Evolutionary conservation across 176 grass and related monocot genomes (phyloP).

Genomic region (Puya raimondii): DNA sequence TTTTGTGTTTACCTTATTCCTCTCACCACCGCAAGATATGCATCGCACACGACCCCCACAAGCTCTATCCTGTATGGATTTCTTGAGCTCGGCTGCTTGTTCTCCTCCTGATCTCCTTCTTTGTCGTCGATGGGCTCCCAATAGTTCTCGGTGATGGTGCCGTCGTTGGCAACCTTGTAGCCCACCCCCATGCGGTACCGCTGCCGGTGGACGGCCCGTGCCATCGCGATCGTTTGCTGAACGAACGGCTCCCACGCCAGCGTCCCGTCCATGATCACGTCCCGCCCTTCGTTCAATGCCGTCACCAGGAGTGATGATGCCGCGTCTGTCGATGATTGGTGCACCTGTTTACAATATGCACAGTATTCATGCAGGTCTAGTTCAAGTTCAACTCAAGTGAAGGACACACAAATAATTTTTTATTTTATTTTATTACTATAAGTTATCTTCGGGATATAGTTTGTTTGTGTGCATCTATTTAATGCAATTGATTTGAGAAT

Average conservation of each 20-base stretch:
- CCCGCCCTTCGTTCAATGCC: slow-evolving; percentile 83
- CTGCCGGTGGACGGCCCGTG: slow-evolving; percentile 60
- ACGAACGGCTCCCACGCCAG: slow-evolving; percentile 96
- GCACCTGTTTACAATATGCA: slow-evolving; percentile 37
- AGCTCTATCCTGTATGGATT: slow-evolving; percentile 90
- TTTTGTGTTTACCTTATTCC: slow-evolving; percentile 53
- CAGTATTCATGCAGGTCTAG: neutral
- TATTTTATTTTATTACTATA: too few species aligned
- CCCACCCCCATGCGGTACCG: slow-evolving; percentile 84
- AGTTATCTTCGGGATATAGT: too few species aligned
- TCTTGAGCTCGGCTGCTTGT: neutral
- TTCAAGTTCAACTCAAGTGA: too few species aligned
- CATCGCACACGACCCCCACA: slow-evolving; percentile 75
- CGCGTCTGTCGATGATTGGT: slow-evolving; percentile 82
- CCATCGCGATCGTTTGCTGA: slow-evolving; percentile 77
- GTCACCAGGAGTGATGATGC: slow-evolving; percentile 97
- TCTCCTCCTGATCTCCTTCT: neutral
- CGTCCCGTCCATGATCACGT: slow-evolving; percentile 96
- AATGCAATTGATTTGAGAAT: too few species aligned
- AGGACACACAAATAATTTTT: too few species aligned
- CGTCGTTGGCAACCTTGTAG: slow-evolving; percentile 70
- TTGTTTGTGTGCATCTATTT: too few species aligned
- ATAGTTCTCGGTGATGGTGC: slow-evolving; percentile 61
- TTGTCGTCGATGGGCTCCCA: slow-evolving; percentile 54
- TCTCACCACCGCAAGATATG: slow-evolving; percentile 77